Evolutionary conservation across 2,329 filamentous ascomycete species (phyloP).

Genomic region (Pestalotiopsis sp.): DNA sequence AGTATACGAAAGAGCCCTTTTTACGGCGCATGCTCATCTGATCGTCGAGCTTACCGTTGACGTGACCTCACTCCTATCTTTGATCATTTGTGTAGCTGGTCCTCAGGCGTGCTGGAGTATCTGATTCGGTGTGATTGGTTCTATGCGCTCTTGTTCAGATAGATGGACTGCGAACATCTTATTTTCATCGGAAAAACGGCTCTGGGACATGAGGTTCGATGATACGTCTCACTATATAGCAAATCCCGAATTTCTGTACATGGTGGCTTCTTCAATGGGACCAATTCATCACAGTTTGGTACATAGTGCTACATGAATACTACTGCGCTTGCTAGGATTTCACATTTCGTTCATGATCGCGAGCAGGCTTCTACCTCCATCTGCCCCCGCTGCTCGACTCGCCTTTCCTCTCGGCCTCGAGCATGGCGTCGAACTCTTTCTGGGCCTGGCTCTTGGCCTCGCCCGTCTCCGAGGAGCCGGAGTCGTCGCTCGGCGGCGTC

Average conservation of each 20-base stretch:
- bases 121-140: too few relatives aligned
- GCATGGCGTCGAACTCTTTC: conserved; percentile 50
- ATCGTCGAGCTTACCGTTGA: too few relatives aligned
- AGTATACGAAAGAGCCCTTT: too few relatives aligned
- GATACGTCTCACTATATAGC: background rate
- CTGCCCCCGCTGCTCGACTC: background rate
- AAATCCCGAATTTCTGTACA: background rate
- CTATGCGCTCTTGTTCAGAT: too few relatives aligned
- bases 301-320: background rate
- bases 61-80: too few relatives aligned
- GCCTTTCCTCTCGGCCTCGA: conserved; percentile 42
- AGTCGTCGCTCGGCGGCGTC: conserved; percentile 29
- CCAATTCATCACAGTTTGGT: background rate
- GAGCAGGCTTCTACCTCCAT: background rate
- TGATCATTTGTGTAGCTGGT: too few relatives aligned
- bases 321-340: background rate
- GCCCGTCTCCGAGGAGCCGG: conserved; percentile 37
- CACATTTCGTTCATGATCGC: background rate
- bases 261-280: background rate
- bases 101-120: too few relatives aligned
- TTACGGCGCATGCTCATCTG: too few relatives aligned
- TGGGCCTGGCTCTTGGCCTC: conserved; percentile 50
- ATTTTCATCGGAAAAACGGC: too few relatives aligned
- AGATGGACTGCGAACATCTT: too few relatives aligned
- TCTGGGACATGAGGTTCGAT: too few relatives aligned